phyloP scores from a whole-genome alignment of 208 protist species.

The Acanthamoeba royreba region DNA sequence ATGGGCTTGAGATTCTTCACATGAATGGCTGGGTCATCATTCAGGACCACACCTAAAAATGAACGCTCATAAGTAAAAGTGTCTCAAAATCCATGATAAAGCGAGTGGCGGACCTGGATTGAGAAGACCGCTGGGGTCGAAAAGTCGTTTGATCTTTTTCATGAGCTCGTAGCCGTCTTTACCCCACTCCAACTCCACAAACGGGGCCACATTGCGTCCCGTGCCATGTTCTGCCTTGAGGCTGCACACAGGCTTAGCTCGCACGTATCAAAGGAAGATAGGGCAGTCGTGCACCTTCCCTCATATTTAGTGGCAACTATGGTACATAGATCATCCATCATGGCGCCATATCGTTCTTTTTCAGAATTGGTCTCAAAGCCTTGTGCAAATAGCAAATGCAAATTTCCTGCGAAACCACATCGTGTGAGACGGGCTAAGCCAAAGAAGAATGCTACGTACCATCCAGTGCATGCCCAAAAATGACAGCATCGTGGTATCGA shows the following conservation, averaged over 20 bases:
- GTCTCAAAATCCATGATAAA: not conserved
- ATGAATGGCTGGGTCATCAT: conserved; percentile 63
- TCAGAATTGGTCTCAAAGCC: conserved; percentile 52
- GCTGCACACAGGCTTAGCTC: not conserved
- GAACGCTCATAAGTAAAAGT: not conserved
- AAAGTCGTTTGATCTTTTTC: conserved; percentile 65
- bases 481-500: conserved; percentile 60
- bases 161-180: conserved; percentile 64
- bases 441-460: too few species aligned
- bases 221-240: conserved; percentile 60
- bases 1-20: conserved; percentile 67
- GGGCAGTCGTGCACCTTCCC: conserved; percentile 47
- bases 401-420: conserved; percentile 16
- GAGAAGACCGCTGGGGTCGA: conserved; percentile 63
- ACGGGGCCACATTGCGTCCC: conserved; percentile 70
- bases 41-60: conserved; percentile 61
- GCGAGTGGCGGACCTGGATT: conserved; percentile 41
- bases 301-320: conserved; percentile 59
- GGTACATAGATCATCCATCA: conserved; percentile 66
- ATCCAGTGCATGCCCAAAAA: conserved; percentile 71
- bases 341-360: conserved; percentile 49
- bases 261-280: not conserved
- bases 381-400: conserved; percentile 72
- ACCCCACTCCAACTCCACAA: conserved; percentile 76
- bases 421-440: not conserved